Base-by-base conservation (phyloP, 768 basidiomycete genomes). In the Boletus vermiculosoides region DNA sequence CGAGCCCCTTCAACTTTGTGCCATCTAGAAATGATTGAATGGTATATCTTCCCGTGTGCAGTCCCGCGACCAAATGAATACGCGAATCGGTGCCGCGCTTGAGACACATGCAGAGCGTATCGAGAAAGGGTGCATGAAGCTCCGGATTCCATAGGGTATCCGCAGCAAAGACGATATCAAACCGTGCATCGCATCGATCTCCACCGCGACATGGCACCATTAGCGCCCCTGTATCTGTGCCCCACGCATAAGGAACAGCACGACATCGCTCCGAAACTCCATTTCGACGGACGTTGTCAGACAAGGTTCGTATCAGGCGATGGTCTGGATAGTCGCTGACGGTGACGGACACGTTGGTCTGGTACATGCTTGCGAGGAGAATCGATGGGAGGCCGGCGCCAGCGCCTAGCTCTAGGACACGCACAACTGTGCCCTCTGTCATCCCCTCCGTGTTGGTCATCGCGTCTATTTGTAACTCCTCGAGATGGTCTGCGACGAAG, bases 121-220 rank as follows among this genome's bases (percentile, higher is more conserved):
- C 67, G 37, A 88, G 70, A 52, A 90, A 83, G 11, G 77, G 60
- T 0, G 48, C 59, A 61, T 91, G 89, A 4, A 79, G 60, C 23
- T 83, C 82, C 4, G 85, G 70, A 64, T 90, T 88, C 90, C 89
- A 92, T 1, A 92, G 72, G 31, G 88, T 90, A 65, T 92, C 90
- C 13, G 89, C 85, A 0, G 88, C 87, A 23, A 90, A 58, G 33
- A 92, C 73, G 40, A 88, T 57, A 63, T 92, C 88, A 66, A 88
- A 87, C 16, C 74, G 72, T 10, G 30, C 23, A 16, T 65, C 68
- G 12, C 75, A 11, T 20, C n/a, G 4, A 13, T 65, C 68, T 9
- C 20, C 39, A n/a, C 15, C 28, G 18, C 30, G 2, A 15, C n/a
- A 40, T 28, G n/a, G 39, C 9, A 66, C 28, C 31, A 22, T 34